These are phyloP conservation scores for Xylaria sp. DNA, from an alignment of 2,329 filamentous ascomycete species.

Conservation along the genomic window DNA sequence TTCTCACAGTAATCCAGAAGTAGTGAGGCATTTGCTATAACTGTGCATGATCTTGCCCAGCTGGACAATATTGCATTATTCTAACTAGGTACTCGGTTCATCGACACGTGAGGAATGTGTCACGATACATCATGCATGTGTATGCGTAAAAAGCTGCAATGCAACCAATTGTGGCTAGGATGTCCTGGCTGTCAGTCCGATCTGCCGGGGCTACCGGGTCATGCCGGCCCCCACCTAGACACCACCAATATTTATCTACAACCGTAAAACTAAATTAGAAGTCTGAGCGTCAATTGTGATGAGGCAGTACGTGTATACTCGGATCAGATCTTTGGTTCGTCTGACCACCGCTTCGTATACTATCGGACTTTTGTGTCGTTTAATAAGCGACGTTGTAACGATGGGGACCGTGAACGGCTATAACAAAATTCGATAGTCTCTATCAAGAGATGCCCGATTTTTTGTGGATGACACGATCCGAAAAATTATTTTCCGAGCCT, in stretches of 20 bases:
- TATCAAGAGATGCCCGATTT: neutral
- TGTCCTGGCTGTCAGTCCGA: constrained; percentile 5
- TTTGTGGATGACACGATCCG: neutral
- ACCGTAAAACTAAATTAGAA: neutral
- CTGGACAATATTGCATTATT: neutral
- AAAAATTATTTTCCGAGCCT: neutral
- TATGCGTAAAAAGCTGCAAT: constrained; percentile 3
- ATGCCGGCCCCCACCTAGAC: constrained; percentile 18
- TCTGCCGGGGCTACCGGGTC: constrained; percentile 22
- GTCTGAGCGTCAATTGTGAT: neutral
- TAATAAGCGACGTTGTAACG: neutral
- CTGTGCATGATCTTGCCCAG: neutral
- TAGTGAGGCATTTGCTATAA: constrained; percentile 3
- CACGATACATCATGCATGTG: constrained; percentile 12
- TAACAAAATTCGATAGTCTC: neutral
- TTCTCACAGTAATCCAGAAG: neutral
- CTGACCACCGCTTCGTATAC: constrained; percentile 9
- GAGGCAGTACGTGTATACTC: neutral
- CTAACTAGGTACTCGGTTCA: neutral
- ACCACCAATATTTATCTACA: neutral
- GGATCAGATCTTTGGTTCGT: neutral
- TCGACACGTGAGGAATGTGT: neutral
- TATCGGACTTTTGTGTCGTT: neutral
- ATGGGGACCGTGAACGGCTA: neutral
- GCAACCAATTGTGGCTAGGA: neutral